Evolutionary conservation across 345 rosid genomes (phyloP), one percentile per base, ranked within the genome.

Genomic region (Heritiera littoralis): DNA sequence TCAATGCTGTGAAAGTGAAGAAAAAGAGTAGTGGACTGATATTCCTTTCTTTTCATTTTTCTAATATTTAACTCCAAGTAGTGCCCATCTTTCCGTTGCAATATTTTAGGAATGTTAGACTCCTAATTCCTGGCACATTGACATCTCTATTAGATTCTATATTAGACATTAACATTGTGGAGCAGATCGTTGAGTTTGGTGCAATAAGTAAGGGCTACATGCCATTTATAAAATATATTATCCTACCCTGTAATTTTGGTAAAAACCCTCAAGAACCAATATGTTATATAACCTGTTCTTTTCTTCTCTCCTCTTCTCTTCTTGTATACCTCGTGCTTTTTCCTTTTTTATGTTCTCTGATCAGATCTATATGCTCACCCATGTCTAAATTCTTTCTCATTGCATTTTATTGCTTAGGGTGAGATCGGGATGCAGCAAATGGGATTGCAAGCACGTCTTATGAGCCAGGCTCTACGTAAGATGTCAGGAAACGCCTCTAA

Each of bases 401-500:
- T 74, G 48, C 72, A 13, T 81, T 79, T 75, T 55, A 30, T 61
- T 48, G 41, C 17, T 7, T 80, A 93, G 98, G 99, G 99, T 79
- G 99, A 95, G 88, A 95, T 95, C 60, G 99, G 99, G 81, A 95
- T 93, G 99, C 99, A 93, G 87, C 98, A 95, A 86, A 95, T 95
- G 87, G 99, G 99, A 6, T 82, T 93, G 88, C 99, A 95, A 88
- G 99, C 99, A 45, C 98, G 99, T 48, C 94, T 93, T 48, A 95
- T 95, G 98, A 95, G 99, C 86, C 99, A 95, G 88, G 99, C 99
- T 78, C 82, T 95, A 85, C 98, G 97, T 79, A 95, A 93, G 88
- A 95, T 95, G 99, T 93, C 99, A 49, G 99, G 99, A 86, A 95
- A 95, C 81, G 98, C 98, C 74, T 95, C 99, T n/a, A 95, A 95